A percentile compares a stretch with the other conserved stretches of the same genome.
phyloP scores from a whole-genome alignment of 2,329 filamentous ascomycete genomes.

The Ceratocystis cubensis region DNA sequence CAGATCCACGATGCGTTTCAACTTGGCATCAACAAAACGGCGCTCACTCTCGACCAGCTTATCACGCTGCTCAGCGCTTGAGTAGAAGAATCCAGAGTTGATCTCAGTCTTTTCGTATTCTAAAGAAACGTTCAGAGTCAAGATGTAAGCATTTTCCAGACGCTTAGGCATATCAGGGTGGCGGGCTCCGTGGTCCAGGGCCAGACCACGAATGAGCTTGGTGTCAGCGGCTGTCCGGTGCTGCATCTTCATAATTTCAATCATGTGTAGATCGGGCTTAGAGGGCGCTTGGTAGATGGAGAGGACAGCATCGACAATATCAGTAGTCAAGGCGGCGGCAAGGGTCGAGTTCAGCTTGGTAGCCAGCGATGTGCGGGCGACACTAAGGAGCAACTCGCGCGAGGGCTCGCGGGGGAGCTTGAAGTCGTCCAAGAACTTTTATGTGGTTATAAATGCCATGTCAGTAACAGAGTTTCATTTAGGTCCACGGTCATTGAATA shows the following conservation, averaged over 20 bases:
- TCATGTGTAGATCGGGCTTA: conserved; percentile 97
- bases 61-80: conserved; percentile 87
- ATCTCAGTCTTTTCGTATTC: conserved; percentile 99
- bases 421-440: conserved; percentile 85
- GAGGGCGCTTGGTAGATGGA: conserved; percentile 79
- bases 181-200: conserved; percentile 85
- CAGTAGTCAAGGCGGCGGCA: conserved; percentile 80
- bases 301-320: conserved; percentile 91
- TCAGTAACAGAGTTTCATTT: conserved; percentile 15
- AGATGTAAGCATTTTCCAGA: conserved; percentile 86
- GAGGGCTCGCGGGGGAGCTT: conserved; percentile 82
- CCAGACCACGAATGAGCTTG: conserved; percentile 84
- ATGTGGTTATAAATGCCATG: conserved; percentile 13
- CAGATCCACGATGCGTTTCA: conserved; percentile 92
- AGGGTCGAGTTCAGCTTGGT: conserved; percentile 88
- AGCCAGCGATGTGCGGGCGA: conserved; percentile 84
- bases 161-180: conserved; percentile 98
- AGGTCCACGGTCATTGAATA: not conserved
- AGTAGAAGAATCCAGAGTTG: conserved; percentile 98
- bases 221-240: conserved; percentile 93
- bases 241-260: conserved; percentile 99
- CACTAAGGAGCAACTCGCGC: conserved; percentile 81
- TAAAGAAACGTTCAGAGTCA: conserved; percentile 89
- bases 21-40: conserved; percentile 86
- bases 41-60: conserved; percentile 97